These are phyloP conservation scores for Pugionium dolabratum DNA, from an alignment of 345 rosid genomes.

Conservation along the genomic window DNA sequence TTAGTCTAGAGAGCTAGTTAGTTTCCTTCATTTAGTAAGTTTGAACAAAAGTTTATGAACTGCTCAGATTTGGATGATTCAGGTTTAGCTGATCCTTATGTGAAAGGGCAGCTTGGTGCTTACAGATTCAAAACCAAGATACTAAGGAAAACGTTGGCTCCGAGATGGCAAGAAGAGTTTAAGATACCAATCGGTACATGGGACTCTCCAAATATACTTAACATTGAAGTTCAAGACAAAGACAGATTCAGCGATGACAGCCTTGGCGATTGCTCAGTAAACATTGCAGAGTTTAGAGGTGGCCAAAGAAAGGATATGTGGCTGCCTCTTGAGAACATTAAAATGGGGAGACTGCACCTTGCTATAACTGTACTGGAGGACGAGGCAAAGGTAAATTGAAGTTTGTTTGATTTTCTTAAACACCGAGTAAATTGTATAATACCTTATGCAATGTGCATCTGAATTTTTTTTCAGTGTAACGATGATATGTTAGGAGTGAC, in stretches of 20 bases:
- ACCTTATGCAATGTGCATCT: constrained; percentile 17
- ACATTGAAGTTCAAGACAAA: constrained; percentile 81
- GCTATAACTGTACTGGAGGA: constrained; percentile 67
- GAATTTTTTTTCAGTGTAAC: constrained; percentile 42
- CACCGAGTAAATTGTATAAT: constrained; percentile 5
- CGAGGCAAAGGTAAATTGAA: constrained; percentile 49
- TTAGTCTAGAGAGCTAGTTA: constrained; percentile 36
- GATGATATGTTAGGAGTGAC: constrained; percentile 39
- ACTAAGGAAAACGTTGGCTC: constrained; percentile 67
- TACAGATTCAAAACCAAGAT: constrained; percentile 75
- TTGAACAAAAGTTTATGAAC: constrained; percentile 2
- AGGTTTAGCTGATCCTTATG: constrained; percentile 96
- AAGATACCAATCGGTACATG: constrained; percentile 75
- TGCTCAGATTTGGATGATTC: constrained; percentile 36
- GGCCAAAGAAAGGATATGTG: constrained; percentile 88
- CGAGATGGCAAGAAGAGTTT: constrained; percentile 92
- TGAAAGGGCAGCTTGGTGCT: constrained; percentile 84
- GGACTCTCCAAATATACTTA: constrained; percentile 65
- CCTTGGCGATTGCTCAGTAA: constrained; percentile 70
- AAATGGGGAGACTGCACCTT: constrained; percentile 80
- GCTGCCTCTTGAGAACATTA: constrained; percentile 78
- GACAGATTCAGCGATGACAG: constrained; percentile 77
- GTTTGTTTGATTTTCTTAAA: constrained; percentile 11
- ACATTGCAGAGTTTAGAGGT: constrained; percentile 61
- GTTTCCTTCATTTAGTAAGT: constrained; percentile 6